These are phyloP conservation scores for Acacia pycnantha DNA, from an alignment of 331 rosid species.

Conservation along the genomic window DNA sequence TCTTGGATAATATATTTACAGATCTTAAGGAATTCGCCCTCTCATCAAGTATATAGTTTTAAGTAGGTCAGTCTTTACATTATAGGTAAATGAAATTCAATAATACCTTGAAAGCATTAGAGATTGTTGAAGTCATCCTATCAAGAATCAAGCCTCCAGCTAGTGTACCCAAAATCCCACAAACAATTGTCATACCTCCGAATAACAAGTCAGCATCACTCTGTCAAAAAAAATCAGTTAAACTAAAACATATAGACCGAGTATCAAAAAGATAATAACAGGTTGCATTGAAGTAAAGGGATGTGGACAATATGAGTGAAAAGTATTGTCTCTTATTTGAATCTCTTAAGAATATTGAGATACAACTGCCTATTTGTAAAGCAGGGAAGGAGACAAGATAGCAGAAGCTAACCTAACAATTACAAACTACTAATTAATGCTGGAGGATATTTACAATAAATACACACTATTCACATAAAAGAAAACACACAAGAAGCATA, in stretches of 20 bases:
- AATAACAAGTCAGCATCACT: constrained; percentile 78
- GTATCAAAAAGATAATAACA: background rate
- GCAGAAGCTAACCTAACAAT: too few species aligned
- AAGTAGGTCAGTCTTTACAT: background rate
- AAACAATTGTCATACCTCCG: constrained; percentile 81
- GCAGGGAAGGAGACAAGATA: too few species aligned
- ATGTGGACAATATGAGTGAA: too few species aligned
- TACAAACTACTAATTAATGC: too few species aligned
- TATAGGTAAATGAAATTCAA: constrained; percentile 14
- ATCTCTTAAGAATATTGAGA: too few species aligned
- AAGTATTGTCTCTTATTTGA: too few species aligned
- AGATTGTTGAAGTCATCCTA: constrained; percentile 66
- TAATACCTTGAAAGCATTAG: constrained; percentile 86
- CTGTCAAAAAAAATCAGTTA: constrained; percentile 47
- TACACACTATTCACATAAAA: background rate
- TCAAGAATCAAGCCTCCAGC: constrained; percentile 89
- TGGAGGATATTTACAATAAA: too few species aligned
- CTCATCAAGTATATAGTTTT: constrained; percentile 20
- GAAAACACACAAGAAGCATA: background rate
- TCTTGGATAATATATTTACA: constrained; percentile 13
- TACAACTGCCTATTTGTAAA: too few species aligned
- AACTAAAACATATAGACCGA: constrained; percentile 20
- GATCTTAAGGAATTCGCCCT: constrained; percentile 15
- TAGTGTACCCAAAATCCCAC: constrained; percentile 85
- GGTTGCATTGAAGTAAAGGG: constrained; percentile 13